These are phyloP conservation scores for Apophysomyces trapeziformis DNA, from an alignment of 371 early-diverging fungal species.

Conservation along the genomic window DNA sequence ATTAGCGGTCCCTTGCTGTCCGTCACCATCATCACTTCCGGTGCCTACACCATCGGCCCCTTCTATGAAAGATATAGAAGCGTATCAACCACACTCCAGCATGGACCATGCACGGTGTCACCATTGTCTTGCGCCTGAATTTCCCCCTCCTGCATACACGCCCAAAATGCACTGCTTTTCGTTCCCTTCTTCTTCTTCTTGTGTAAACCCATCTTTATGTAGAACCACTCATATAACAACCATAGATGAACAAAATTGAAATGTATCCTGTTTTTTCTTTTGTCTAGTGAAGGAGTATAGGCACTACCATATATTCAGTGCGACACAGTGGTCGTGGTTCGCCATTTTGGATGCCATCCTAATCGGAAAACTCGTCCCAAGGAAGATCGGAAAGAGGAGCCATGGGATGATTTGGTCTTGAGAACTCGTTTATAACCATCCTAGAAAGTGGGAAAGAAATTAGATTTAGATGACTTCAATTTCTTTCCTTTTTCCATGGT, in stretches of 20 bases:
- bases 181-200: not conserved
- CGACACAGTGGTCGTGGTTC: conserved; percentile 15
- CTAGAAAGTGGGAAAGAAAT: conserved; percentile 14
- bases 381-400: conserved; percentile 31
- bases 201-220: not conserved
- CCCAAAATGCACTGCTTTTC: not conserved
- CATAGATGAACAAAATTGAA: conserved; percentile 2
- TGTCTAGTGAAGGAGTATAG: not conserved
- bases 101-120: conserved; percentile 4
- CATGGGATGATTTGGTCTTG: conserved; percentile 43
- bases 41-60: conserved; percentile 1
- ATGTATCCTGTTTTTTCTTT: not conserved
- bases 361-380: conserved; percentile 48
- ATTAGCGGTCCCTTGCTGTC: not conserved
- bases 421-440: conserved; percentile 46
- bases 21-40: not conserved
- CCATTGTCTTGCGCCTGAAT: conserved; percentile 1
- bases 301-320: conserved; percentile 24
- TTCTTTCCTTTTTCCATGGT: not conserved
- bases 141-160: conserved; percentile 2
- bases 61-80: not conserved
- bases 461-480: no score
- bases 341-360: conserved; percentile 20
- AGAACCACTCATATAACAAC: not conserved
- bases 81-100: not conserved